Base-by-base conservation (phyloP, 2,329 filamentous ascomycete genomes). In the Thermomyces lanuginosus region DNA sequence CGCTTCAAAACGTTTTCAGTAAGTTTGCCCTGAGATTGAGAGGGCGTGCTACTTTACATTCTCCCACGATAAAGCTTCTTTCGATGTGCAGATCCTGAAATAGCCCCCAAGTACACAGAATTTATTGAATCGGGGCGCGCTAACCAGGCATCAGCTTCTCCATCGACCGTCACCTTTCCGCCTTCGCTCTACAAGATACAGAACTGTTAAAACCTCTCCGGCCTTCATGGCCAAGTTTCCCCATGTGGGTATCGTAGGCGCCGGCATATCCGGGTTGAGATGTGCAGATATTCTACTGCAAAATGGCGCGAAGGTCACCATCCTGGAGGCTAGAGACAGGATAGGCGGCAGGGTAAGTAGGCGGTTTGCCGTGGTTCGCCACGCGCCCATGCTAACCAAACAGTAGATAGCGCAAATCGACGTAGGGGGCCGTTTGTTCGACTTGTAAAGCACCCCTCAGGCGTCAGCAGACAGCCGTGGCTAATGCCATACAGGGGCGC, bases 221-320 rank as follows among this genome's bases (percentile, higher is more conserved):
- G 42, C 13, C 24, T 32, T 37, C n/a, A 53, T 50, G 45, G 48
- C 45, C 14, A 52, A 48, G 28, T 49, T 42, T 22, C 61, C 60
- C 5, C 60, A 61, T 33, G 53, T 74, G n/a, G 65, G 67, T 22
- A 51, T 75, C 14, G 56, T 75, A 6, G 70, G 70, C 10, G 68
- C 68, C 19, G 70, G 70, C 7, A 51, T 74, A 12, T 61, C 69
- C 7, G 69, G 69, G 1, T 44, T 74, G 11, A 56, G 68, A 41
- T 71, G 66, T 39, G 67, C 69, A 18, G 66, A 71, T 33, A 50
- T 72, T 8, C 50, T 74, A 5, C 44, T 67, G 3, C 57, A 64
- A 29, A 60, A 63, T 39, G 69, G 67, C 6, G 53, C 59, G 19
- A 55, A 57, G 35, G 68, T 73, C 13, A 73, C 69, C 0, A 63